Conservation (phyloP, 495 filamentous ascomycete genomes). For the Cairneyella variabilis region DNA sequence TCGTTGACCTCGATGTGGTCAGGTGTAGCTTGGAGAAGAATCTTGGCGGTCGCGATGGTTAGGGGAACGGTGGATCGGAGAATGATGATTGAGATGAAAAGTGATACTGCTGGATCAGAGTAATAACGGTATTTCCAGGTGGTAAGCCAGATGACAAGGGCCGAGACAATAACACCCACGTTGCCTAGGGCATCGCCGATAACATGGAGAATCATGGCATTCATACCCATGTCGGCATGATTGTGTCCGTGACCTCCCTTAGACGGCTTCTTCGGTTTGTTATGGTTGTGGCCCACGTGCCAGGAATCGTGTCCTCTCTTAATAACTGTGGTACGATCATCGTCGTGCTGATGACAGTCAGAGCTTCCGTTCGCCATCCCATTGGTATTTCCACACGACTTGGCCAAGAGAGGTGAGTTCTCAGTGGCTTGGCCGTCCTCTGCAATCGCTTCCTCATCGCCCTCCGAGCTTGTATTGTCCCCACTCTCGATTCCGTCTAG, state of each 20-base stretch:
- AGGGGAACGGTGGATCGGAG: constrained; percentile 86
- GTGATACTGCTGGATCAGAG: constrained; percentile 85
- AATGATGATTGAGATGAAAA: constrained; percentile 96
- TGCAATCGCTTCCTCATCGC: constrained; percentile 33
- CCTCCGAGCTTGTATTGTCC: constrained; percentile 44
- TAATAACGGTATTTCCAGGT: constrained; percentile 61
- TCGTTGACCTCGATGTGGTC: constrained; percentile 81
- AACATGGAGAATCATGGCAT: constrained; percentile 93
- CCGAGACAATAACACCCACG: constrained; percentile 91
- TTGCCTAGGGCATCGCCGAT: constrained; percentile 96
- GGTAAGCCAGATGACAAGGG: constrained; percentile 88
- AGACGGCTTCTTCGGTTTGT: constrained; percentile 61
- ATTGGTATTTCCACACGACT: constrained; percentile 18
- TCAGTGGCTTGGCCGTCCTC: constrained; percentile 35
- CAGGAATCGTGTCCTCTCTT: constrained; percentile 26
- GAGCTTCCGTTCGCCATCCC: not conserved
- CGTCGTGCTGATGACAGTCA: constrained; percentile 5
- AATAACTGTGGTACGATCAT: constrained; percentile 2
- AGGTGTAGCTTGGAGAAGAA: constrained; percentile 89
- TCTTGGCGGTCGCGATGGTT: constrained; percentile 88
- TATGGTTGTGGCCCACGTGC: constrained; percentile 75
- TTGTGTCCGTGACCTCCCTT: constrained; percentile 62
- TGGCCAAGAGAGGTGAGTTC: constrained; percentile 36
- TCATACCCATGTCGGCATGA: constrained; percentile 94
- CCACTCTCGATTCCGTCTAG: constrained; percentile 48